phyloP scores from a whole-genome alignment of 352 stramenopile genomes.

The Saprolegnia parasitica region DNA sequence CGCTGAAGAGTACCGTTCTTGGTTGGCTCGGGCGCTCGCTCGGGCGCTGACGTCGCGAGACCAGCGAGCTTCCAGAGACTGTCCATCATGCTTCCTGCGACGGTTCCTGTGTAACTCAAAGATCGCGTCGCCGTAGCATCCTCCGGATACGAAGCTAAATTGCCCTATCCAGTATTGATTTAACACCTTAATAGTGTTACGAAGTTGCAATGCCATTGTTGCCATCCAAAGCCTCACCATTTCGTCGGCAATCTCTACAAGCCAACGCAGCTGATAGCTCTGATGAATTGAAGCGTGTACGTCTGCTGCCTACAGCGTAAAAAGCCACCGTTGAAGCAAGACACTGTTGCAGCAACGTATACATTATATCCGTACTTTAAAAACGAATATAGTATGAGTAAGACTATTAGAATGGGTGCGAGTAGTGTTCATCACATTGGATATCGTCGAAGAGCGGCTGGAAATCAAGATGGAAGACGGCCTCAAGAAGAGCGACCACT shows the following conservation, averaged over 20 bases:
- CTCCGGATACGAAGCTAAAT: background rate
- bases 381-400: background rate
- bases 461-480: slow-evolving; percentile 58
- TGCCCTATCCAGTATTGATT: background rate
- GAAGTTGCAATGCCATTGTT: background rate
- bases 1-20: background rate
- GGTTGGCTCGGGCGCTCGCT: background rate
- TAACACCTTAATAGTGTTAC: background rate
- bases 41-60: background rate
- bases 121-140: background rate
- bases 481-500: slow-evolving; percentile 75
- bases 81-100: background rate
- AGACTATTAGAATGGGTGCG: background rate
- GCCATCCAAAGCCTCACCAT: background rate
- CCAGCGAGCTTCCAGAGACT: background rate
- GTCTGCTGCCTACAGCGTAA: too few species aligned
- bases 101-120: background rate
- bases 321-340: too few species aligned
- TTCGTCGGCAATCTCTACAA: background rate
- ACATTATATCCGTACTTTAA: background rate
- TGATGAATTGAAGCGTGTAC: too few species aligned
- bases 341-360: too few species aligned
- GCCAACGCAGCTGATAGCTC: too few species aligned
- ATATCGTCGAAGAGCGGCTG: slow-evolving; percentile 8
- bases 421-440: background rate